A percentile compares a stretch with the other conserved stretches of the same genome.
phyloP scores from a whole-genome alignment of 2,329 filamentous ascomycete genomes.

The Aspergillus neotritici region DNA sequence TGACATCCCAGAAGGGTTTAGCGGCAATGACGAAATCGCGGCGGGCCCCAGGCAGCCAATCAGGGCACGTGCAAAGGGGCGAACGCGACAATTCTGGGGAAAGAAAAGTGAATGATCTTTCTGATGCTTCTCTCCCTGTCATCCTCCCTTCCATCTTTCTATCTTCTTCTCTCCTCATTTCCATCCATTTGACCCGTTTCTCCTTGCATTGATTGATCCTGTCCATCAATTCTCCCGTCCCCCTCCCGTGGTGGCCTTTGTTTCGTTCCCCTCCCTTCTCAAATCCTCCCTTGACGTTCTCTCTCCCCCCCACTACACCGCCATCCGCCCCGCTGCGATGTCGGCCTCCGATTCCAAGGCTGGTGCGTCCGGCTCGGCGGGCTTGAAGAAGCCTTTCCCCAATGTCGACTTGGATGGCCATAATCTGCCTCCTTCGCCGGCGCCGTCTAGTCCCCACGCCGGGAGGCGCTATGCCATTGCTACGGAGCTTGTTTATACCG shows the following conservation, averaged over 20 bases:
- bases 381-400: constrained; percentile 48
- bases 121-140: too few species aligned
- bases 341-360: constrained; percentile 31
- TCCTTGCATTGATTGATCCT: too few species aligned
- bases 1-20: neutral
- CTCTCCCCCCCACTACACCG: constrained; percentile 19
- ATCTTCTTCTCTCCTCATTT: neutral
- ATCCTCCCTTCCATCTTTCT: neutral
- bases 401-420: constrained; percentile 76
- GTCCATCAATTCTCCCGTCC: too few species aligned
- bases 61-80: constrained; percentile 1
- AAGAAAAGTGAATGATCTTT: too few species aligned
- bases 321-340: constrained; percentile 33
- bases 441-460: constrained; percentile 81
- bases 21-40: constrained; percentile 1
- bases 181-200: constrained; percentile 1
- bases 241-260: neutral
- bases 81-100: too few species aligned
- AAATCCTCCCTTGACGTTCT: constrained; percentile 1
- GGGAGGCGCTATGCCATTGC: constrained; percentile 88
- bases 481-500: constrained; percentile 94
- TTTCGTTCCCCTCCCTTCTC: neutral
- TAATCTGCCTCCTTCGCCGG: constrained; percentile 81
- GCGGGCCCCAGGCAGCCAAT: constrained; percentile 12
- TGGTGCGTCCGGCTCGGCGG: constrained; percentile 14